Percentiles rank a stretch among this genome's conserved stretches.
phyloP scores from a whole-genome alignment of 306 rosid species.

The Corylus avellana region DNA sequence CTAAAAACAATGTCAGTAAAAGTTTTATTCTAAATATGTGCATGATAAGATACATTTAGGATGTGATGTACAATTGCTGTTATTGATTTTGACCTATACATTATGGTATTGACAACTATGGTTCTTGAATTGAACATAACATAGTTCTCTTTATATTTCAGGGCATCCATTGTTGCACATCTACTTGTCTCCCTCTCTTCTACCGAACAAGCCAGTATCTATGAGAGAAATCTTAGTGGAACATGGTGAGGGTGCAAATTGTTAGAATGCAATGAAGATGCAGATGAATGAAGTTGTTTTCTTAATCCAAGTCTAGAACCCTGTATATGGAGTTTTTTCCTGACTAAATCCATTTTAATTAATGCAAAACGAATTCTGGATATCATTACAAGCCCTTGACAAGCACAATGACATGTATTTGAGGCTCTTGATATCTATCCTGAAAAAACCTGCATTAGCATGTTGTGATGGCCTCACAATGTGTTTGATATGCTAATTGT shows the following conservation, averaged over 20 bases:
- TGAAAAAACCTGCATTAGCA: background rate
- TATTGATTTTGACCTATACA: background rate
- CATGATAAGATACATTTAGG: background rate
- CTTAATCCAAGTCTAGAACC: background rate
- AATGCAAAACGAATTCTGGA: background rate
- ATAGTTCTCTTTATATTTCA: conserved; percentile 19
- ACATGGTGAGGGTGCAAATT: conserved; percentile 36
- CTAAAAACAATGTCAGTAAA: no score
- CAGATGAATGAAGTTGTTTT: background rate
- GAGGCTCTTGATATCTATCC: background rate
- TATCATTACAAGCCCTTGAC: background rate
- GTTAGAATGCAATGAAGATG: background rate
- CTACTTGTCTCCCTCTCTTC: conserved; percentile 43
- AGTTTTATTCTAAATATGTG: no score
- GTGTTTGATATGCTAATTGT: background rate
- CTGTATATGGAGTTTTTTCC: background rate
- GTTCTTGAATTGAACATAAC: conserved; percentile 10
- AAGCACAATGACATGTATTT: background rate
- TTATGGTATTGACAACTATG: background rate
- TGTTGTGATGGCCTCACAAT: background rate
- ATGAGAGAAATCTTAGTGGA: conserved; percentile 37
- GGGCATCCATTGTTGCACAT: conserved; percentile 45
- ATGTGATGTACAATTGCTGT: conserved; percentile 12
- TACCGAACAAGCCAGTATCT: conserved; percentile 39
- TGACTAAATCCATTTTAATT: background rate